Conservation (phyloP, 2,329 filamentous ascomycete genomes). For the Didymella segeticola region DNA sequence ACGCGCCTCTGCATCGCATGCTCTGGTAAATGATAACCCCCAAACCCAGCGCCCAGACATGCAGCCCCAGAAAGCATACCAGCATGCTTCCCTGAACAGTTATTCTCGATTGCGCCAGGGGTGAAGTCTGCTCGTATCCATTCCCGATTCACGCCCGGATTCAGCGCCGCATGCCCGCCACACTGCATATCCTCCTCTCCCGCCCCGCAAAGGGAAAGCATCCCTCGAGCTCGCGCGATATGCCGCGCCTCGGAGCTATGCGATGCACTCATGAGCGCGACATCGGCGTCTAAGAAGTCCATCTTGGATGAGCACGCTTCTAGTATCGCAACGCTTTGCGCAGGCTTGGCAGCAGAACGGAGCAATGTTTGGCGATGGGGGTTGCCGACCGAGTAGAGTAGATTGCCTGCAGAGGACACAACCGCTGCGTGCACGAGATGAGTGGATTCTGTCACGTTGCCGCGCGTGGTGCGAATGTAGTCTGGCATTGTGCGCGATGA, state of each 20-base stretch:
- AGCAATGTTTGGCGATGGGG: background rate
- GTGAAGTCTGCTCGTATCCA: slow-evolving; percentile 52
- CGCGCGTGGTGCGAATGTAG: no score
- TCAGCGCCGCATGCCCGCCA: background rate
- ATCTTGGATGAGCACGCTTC: background rate
- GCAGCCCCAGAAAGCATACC: slow-evolving; percentile 56
- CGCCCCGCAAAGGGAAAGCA: background rate
- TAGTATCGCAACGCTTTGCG: background rate
- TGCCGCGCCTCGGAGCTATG: background rate
- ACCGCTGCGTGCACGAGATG: no score
- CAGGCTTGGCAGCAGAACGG: background rate
- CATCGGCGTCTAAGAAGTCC: background rate
- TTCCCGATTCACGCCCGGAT: slow-evolving; percentile 37
- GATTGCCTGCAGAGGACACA: no score
- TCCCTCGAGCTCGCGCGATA: background rate
- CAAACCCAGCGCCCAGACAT: slow-evolving; percentile 40
- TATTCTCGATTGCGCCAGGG: slow-evolving; percentile 52
- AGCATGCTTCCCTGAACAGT: slow-evolving; percentile 59
- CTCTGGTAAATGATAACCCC: background rate
- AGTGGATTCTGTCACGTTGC: no score
- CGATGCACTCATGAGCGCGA: background rate
- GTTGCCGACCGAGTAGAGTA: no score
- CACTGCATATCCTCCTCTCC: background rate
- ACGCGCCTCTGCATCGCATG: background rate
- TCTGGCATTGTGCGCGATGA: no score